These are phyloP conservation scores for Neodidymelliopsis sp. DNA, from an alignment of 2,329 filamentous ascomycete genomes.

Conservation along the genomic window DNA sequence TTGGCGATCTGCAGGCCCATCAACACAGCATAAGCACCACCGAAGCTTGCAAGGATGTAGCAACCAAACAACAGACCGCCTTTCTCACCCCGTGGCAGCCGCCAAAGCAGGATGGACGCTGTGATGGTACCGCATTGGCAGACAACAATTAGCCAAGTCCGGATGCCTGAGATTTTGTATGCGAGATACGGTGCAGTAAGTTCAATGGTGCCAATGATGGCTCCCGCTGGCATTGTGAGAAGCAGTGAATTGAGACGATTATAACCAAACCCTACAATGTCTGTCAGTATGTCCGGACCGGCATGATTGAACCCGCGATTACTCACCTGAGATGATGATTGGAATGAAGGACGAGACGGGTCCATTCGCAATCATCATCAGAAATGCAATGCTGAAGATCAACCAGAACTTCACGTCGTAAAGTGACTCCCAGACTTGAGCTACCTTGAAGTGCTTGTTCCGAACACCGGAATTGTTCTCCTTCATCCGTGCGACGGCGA, in stretches of 20 bases:
- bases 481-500: constrained; percentile 72
- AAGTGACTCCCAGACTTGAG: constrained; percentile 67
- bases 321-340: constrained; percentile 36
- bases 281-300: background rate
- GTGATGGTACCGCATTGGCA: constrained; percentile 51
- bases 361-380: constrained; percentile 44
- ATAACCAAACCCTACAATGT: constrained; percentile 31
- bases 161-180: constrained; percentile 31
- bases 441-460: constrained; percentile 70
- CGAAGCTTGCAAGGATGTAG: constrained; percentile 57
- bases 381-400: constrained; percentile 35
- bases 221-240: constrained; percentile 34
- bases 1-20: constrained; percentile 61
- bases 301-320: background rate
- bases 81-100: constrained; percentile 51
- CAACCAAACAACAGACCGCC: constrained; percentile 59
- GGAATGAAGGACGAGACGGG: constrained; percentile 40
- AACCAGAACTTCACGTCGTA: constrained; percentile 64
- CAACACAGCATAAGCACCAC: constrained; percentile 59
- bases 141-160: constrained; percentile 42
- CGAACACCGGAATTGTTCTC: constrained; percentile 78
- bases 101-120: constrained; percentile 54
- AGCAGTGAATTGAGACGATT: constrained; percentile 37
- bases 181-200: constrained; percentile 33
- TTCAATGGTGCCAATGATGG: constrained; percentile 34